Evolutionary conservation across 202 grass and related monocot genomes (phyloP).

Genomic region (Sporobolus alterniflorus): DNA sequence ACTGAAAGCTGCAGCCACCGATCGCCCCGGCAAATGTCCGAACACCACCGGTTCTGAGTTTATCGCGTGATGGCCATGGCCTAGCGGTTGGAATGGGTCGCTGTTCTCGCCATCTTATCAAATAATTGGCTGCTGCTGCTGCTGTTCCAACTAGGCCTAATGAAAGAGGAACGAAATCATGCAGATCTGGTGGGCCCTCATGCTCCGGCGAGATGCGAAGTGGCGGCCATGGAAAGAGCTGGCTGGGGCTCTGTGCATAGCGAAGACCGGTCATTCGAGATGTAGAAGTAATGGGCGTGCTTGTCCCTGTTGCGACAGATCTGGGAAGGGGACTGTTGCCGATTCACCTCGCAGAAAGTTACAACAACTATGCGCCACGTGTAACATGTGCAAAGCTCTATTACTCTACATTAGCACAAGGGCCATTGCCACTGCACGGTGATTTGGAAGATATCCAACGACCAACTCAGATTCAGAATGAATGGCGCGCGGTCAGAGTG

Average conservation of each 20-base stretch:
- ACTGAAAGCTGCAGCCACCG: conserved; percentile 27
- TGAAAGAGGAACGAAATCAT: not conserved
- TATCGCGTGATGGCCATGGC: conserved; percentile 26
- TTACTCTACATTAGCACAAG: conserved; percentile 19
- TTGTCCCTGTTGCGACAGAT: not conserved
- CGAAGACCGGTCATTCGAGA: conserved; percentile 8
- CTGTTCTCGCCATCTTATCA: conserved; percentile 45
- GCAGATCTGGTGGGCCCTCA: conserved; percentile 35
- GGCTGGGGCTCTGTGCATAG: not conserved
- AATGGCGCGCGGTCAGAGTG: not conserved
- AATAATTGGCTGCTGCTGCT: conserved; percentile 34
- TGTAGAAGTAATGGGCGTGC: not conserved
- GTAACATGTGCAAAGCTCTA: conserved; percentile 32
- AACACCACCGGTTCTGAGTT: not conserved
- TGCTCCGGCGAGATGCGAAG: conserved; percentile 17
- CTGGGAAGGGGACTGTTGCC: not conserved
- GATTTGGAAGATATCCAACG: conserved; percentile 22
- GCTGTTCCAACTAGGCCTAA: conserved; percentile 26
- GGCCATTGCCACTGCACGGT: conserved; percentile 13
- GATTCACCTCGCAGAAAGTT: conserved; percentile 50
- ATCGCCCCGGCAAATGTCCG: not conserved
- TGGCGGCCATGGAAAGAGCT: not conserved
- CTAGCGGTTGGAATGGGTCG: conserved; percentile 27
- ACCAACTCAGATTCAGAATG: conserved; percentile 17
- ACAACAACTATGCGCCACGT: conserved; percentile 40